Evolutionary conservation across 2,329 filamentous ascomycete genomes (phyloP).

Genomic region (Zymoseptoria crescenta): DNA sequence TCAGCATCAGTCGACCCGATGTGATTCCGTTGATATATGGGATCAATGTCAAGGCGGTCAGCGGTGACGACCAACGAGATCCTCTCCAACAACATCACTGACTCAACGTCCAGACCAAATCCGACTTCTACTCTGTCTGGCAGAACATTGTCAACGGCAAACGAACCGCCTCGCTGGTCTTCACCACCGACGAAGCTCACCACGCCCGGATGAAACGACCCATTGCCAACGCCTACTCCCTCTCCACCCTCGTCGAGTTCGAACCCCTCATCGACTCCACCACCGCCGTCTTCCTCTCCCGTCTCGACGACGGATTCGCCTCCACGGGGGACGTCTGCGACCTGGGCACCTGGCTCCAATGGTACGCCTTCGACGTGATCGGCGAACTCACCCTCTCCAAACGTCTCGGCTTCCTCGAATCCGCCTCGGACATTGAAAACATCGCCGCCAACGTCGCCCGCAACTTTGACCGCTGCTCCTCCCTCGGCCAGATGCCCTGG

Average conservation of each 20-base stretch:
- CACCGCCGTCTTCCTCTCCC: constrained; percentile 51
- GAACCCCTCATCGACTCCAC: constrained; percentile 71
- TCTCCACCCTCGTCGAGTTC: constrained; percentile 66
- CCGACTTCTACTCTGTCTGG: constrained; percentile 10
- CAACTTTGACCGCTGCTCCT: constrained; percentile 22
- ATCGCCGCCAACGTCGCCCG: constrained; percentile 11
- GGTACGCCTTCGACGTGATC: constrained; percentile 22
- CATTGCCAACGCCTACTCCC: constrained; percentile 17
- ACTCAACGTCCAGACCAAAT: constrained; percentile 1
- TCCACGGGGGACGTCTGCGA: constrained; percentile 44
- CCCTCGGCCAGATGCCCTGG: constrained; percentile 26
- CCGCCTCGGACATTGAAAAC: constrained; percentile 12
- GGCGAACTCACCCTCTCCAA: constrained; percentile 20
- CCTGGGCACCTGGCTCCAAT: constrained; percentile 1
- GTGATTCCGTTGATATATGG: constrained; percentile 56
- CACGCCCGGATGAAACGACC: constrained; percentile 23
- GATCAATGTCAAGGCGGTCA: constrained; percentile 16
- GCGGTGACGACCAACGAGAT: not conserved
- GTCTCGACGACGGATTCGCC: constrained; percentile 29
- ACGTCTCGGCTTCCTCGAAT: constrained; percentile 18
- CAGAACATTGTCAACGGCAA: constrained; percentile 23
- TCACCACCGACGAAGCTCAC: constrained; percentile 22
- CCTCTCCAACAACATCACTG: not conserved
- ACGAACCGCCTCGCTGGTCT: constrained; percentile 19
- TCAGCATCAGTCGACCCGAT: constrained; percentile 62